A percentile compares a stretch with the other conserved stretches of the same genome.
Conservation (phyloP, 2,329 filamentous ascomycete genomes). For the Beauveria medogensis region DNA sequence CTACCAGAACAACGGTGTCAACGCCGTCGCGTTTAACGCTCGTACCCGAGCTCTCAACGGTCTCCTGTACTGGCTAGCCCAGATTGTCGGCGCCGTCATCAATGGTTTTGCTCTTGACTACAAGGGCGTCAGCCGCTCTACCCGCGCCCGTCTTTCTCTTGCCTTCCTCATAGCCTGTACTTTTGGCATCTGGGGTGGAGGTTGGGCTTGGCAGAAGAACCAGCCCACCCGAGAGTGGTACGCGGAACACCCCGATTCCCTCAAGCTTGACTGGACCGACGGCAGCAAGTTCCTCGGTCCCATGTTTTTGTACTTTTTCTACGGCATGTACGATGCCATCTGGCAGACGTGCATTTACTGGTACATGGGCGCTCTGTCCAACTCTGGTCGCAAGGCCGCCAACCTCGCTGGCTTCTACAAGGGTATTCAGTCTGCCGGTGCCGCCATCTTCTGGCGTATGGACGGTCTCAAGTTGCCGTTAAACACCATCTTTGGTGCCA, state of each 20-base stretch:
- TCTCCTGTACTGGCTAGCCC: slow-evolving; percentile 47
- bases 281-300: slow-evolving; percentile 48
- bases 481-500: slow-evolving; percentile 61
- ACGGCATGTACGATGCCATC: slow-evolving; percentile 59
- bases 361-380: slow-evolving; percentile 89
- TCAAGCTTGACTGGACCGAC: slow-evolving; percentile 20
- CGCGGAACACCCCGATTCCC: slow-evolving; percentile 36
- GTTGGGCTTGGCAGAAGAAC: slow-evolving; percentile 55
- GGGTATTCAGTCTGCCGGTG: slow-evolving; percentile 74
- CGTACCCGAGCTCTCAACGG: slow-evolving; percentile 48
- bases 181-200: slow-evolving; percentile 48
- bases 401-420: slow-evolving; percentile 92
- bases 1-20: slow-evolving; percentile 49
- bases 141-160: slow-evolving; percentile 39
- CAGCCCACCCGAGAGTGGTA: slow-evolving; percentile 34
- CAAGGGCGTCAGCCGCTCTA: slow-evolving; percentile 31
- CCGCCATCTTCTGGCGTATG: slow-evolving; percentile 66
- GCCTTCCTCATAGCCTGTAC: slow-evolving; percentile 36
- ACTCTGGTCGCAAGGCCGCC: slow-evolving; percentile 84
- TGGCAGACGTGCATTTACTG: slow-evolving; percentile 55
- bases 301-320: slow-evolving; percentile 66
- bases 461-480: slow-evolving; percentile 56
- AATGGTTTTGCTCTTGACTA: slow-evolving; percentile 39
- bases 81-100: slow-evolving; percentile 44
- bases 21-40: slow-evolving; percentile 45